Evolutionary conservation across 768 basidiomycete species (phyloP).

Genomic region (Rhodocollybia butyracea): DNA sequence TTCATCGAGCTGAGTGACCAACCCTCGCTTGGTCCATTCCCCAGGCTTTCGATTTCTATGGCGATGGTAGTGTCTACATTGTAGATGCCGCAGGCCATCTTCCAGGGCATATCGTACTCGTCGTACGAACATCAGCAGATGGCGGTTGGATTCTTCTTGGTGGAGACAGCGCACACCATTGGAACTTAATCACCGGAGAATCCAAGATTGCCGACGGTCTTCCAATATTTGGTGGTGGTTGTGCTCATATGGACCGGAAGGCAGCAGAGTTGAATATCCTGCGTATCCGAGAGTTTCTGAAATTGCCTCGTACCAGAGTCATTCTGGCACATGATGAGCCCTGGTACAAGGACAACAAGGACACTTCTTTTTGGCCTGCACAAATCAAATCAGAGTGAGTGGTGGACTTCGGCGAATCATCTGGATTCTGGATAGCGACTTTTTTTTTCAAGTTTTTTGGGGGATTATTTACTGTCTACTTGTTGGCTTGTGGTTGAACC

Average conservation of each 20-base stretch:
- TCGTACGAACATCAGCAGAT: conserved; percentile 50
- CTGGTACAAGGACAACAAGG: conserved; percentile 49
- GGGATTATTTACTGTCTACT: too few relatives aligned
- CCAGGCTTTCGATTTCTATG: conserved; percentile 32
- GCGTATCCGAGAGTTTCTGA: conserved; percentile 35
- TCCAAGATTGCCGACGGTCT: conserved; percentile 33
- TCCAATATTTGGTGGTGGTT: conserved; percentile 22
- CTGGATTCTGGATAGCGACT: neutral
- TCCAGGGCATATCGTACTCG: conserved; percentile 50
- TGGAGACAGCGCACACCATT: conserved; percentile 56
- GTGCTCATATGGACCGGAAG: conserved; percentile 42
- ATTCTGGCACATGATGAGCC: conserved; percentile 51
- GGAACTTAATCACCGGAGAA: conserved; percentile 45
- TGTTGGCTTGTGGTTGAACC: neutral
- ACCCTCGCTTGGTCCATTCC: conserved; percentile 36
- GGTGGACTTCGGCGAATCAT: neutral
- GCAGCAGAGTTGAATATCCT: conserved; percentile 39
- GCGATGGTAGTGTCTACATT: conserved; percentile 57
- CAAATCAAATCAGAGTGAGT: conserved; percentile 17
- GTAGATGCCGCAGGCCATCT: conserved; percentile 58
- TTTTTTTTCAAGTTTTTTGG: too few relatives aligned
- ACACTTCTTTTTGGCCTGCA: conserved; percentile 40
- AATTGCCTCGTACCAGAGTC: conserved; percentile 37
- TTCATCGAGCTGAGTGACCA: conserved; percentile 33
- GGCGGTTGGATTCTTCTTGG: conserved; percentile 56